Percentiles rank a stretch among this genome's conserved stretches.
Evolutionary conservation across 139 green algal species (phyloP).

Genomic region (Pseudopediastrum boryanum): DNA sequence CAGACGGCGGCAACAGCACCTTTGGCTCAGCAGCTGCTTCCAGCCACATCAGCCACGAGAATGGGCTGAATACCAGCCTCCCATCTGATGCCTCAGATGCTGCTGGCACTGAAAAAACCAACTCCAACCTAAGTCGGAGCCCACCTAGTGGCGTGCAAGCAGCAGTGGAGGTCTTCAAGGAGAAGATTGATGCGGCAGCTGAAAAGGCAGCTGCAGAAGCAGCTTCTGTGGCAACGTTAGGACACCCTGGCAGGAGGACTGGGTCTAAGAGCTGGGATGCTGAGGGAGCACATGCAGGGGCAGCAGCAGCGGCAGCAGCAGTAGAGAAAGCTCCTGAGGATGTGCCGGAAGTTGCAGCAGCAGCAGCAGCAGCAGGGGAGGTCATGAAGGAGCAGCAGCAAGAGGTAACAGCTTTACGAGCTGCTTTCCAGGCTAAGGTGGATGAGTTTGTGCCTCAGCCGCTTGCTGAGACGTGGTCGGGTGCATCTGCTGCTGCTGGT

Average conservation of each 20-base stretch:
- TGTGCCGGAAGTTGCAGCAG: neutral
- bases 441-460: neutral
- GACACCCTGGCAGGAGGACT: neutral
- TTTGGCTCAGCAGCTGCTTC: neutral
- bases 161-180: neutral
- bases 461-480: neutral
- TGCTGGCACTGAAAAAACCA: no score
- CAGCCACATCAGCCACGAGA: neutral
- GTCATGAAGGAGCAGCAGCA: neutral
- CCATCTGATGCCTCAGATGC: no score
- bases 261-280: no score
- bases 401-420: neutral
- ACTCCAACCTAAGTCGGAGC: no score
- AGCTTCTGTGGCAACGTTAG: no score
- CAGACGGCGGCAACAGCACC: neutral
- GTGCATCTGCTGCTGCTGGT: conserved; percentile 1
- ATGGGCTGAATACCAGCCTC: neutral
- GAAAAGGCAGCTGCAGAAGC: neutral
- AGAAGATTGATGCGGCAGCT: conserved; percentile 1
- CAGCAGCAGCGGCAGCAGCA: neutral
- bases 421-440: neutral
- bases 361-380: conserved; percentile 15
- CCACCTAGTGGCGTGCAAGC: neutral
- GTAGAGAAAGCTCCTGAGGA: no score
- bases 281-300: no score